Percentiles rank a stretch among this genome's conserved stretches.
phyloP scores from a whole-genome alignment of 306 rosid species.

The Spatholobus suberectus region DNA sequence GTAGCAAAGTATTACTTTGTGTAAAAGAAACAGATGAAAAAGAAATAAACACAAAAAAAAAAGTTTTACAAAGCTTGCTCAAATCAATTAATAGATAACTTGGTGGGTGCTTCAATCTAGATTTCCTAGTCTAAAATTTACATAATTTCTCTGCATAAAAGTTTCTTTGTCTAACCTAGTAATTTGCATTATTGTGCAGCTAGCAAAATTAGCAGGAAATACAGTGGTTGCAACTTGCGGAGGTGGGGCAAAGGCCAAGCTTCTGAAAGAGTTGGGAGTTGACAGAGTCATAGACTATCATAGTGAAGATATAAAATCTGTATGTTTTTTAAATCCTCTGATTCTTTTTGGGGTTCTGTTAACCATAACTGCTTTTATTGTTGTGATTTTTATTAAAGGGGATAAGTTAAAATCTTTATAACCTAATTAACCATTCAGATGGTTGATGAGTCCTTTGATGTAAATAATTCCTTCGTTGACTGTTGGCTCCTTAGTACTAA shows the following conservation, averaged over 20 bases:
- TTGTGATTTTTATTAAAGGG: constrained; percentile 4
- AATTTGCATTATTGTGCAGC: constrained; percentile 59
- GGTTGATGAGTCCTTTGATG: constrained; percentile 18
- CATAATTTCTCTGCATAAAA: constrained; percentile 2
- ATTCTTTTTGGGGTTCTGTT: constrained; percentile 16
- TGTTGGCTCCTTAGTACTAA: neutral
- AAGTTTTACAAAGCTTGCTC: neutral
- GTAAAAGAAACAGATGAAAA: neutral
- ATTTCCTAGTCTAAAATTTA: constrained; percentile 19
- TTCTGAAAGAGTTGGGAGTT: constrained; percentile 86
- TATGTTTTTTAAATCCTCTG: constrained; percentile 46
- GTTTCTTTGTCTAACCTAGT: constrained; percentile 9
- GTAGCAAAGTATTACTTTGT: neutral
- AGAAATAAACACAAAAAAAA: neutral
- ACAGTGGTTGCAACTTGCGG: constrained; percentile 96
- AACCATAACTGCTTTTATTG: constrained; percentile 15
- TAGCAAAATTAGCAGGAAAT: constrained; percentile 92
- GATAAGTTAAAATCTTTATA: neutral
- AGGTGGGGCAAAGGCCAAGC: constrained; percentile 80
- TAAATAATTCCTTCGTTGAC: neutral
- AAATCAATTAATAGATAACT: neutral
- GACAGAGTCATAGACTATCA: constrained; percentile 92
- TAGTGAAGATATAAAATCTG: constrained; percentile 85
- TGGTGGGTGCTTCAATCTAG: neutral
- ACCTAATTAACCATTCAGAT: neutral